Base-by-base conservation (phyloP, 2,329 filamentous ascomycete species). In the Cordyceps militaris region DNA sequence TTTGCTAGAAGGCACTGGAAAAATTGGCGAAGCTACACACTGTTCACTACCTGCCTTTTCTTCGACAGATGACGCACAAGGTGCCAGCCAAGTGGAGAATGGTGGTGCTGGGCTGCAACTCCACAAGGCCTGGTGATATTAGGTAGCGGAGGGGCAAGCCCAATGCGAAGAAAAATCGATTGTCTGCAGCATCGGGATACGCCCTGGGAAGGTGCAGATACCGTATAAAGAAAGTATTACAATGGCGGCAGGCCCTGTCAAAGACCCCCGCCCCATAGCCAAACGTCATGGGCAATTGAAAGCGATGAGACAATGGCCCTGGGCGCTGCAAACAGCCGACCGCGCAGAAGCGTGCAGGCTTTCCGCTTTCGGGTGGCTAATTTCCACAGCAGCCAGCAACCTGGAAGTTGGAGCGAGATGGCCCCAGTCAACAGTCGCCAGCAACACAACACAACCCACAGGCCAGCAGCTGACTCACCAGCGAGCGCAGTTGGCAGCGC, bases 51-150 rank as follows among this genome's bases (percentile, higher is more conserved):
- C 11, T 42, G 19, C 9, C 10, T n/a, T 5, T 10, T 23, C 16
- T 24, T 9, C 10, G 21, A 9, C 42, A 30, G 43, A 56, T 56
- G 53, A 56, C 53, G 53, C 53, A 49, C 44, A 42, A 56, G 34
- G 43, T 48, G n/a, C 23, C 23, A 34, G 44, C n/a, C n/a, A 32
- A 48, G 53, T 56, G 53, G 53, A 21, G 53, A 40, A 55, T 42
- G 38, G 23, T n/a, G 34, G 1, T 40, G 23, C 30, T 23, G 32
- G 19, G 16, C 9, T 44, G 28, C 38, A 30, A 34, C 40, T 43
- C 50, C 36, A 53, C 38, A 49, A 21, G 23, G 10, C 21, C 19
- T 10, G 21, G 30, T 32, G 32, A 10, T 16, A 51, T 21, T 16
- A n/a, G 34, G 32, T 5, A 34, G 32, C 10, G 3, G 32, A 34